Percentiles rank a stretch among this genome's conserved stretches.
These are phyloP conservation scores for Microsporum audouinii DNA, from an alignment of 2,329 filamentous ascomycete species.

Conservation along the genomic window DNA sequence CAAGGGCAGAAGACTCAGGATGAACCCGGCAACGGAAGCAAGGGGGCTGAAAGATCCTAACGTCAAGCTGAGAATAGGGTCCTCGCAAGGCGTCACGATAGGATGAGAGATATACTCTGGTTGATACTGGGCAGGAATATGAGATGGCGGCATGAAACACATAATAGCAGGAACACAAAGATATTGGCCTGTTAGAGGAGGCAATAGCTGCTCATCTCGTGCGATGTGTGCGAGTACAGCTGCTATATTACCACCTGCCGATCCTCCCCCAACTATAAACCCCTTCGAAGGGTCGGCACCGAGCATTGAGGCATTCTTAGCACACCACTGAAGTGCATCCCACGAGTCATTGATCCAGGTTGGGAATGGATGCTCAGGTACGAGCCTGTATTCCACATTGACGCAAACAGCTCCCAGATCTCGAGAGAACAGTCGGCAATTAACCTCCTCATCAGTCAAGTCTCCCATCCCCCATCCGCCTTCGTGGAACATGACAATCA, in stretches of 20 bases:
- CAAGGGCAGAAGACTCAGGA: background rate
- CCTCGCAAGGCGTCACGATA: background rate
- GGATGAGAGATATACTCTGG: background rate
- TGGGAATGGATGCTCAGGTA: conserved; percentile 31
- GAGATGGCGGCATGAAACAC: background rate
- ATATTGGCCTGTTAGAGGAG: conserved; percentile 1
- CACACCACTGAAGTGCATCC: conserved; percentile 32
- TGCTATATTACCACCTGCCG: conserved; percentile 31
- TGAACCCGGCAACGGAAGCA: background rate
- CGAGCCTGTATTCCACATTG: conserved; percentile 36
- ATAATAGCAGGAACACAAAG: background rate
- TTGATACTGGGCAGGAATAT: background rate
- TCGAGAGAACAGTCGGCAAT: conserved; percentile 1
- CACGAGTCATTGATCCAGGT: conserved; percentile 32
- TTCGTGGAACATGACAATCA: conserved; percentile 1
- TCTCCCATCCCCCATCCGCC: conserved; percentile 1
- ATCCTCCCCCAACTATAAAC: conserved; percentile 29
- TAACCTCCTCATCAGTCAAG: background rate
- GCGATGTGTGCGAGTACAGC: conserved; percentile 32
- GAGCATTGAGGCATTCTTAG: conserved; percentile 24
- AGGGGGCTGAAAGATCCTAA: background rate
- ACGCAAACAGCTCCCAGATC: conserved; percentile 32
- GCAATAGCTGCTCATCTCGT: conserved; percentile 20
- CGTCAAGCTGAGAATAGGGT: background rate
- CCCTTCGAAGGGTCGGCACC: conserved; percentile 24